These are phyloP conservation scores for Prosopis cineraria DNA, from an alignment of 306 rosid genomes.

Conservation along the genomic window DNA sequence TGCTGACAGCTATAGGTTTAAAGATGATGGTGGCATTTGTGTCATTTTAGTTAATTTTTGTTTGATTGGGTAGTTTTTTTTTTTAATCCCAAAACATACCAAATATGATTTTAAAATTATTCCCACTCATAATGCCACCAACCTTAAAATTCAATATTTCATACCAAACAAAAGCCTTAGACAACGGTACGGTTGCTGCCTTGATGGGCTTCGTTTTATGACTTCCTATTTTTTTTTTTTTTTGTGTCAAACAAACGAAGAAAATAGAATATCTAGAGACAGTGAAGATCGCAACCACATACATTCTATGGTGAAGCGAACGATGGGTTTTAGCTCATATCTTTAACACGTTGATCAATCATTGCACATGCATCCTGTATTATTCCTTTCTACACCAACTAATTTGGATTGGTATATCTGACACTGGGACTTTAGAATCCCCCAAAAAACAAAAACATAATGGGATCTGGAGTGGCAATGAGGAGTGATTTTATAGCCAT, in stretches of 20 bases:
- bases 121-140: too few species aligned
- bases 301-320: slow-evolving; percentile 53
- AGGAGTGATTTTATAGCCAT: slow-evolving; percentile 51
- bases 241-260: slow-evolving; percentile 10
- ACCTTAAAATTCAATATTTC: too few species aligned
- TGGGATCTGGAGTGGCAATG: slow-evolving; percentile 38
- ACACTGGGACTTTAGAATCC: slow-evolving; percentile 5
- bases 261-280: slow-evolving; percentile 30
- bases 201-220: slow-evolving; percentile 44
- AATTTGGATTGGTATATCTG: slow-evolving; percentile 37
- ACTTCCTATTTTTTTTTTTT: background rate
- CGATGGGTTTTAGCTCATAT: slow-evolving; percentile 51
- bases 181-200: slow-evolving; percentile 41
- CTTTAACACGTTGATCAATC: slow-evolving; percentile 55
- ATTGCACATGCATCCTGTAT: slow-evolving; percentile 85
- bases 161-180: too few species aligned
- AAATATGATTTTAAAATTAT: too few species aligned
- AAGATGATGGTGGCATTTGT: too few species aligned
- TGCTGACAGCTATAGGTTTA: too few species aligned
- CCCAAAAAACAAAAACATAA: background rate
- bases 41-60: too few species aligned
- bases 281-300: slow-evolving; percentile 44
- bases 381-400: slow-evolving; percentile 53
- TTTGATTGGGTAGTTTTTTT: too few species aligned
- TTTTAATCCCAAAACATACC: too few species aligned